Percentiles rank a stretch among this genome's conserved stretches.
These are phyloP conservation scores for Cydonia oblonga DNA, from an alignment of 331 rosid genomes.

Conservation along the genomic window DNA sequence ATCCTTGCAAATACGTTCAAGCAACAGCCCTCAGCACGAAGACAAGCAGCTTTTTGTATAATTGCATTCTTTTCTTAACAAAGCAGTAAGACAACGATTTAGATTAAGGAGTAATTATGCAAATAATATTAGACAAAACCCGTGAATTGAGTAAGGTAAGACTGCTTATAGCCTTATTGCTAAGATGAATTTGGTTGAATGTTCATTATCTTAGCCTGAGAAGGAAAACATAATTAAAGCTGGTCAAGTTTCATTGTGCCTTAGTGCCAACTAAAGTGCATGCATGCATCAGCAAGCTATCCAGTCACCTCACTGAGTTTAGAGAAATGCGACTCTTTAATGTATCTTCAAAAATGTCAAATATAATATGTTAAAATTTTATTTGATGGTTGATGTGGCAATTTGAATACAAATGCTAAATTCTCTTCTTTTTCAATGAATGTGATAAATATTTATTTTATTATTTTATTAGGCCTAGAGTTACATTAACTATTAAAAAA, in stretches of 20 bases:
- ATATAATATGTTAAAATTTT: no score
- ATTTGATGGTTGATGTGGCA: no score
- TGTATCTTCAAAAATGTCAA: no score
- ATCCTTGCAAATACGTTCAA: not conserved
- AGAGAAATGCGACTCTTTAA: no score
- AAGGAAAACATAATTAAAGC: not conserved
- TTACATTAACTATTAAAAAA: no score
- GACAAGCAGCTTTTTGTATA: not conserved
- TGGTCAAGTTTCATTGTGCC: not conserved
- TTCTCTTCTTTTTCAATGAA: no score
- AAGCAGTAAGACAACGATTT: not conserved
- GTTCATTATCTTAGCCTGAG: not conserved
- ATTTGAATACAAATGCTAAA: no score
- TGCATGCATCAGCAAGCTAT: not conserved
- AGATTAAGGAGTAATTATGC: not conserved
- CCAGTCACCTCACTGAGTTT: not conserved
- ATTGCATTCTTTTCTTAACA: not conserved
- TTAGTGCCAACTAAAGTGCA: not conserved
- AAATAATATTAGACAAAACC: not conserved
- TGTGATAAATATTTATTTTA: no score
- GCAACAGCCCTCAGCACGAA: not conserved
- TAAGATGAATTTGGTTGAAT: not conserved
- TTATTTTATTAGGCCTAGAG: no score
- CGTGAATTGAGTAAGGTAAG: not conserved
- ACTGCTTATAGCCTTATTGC: not conserved